A percentile compares a stretch with the other conserved stretches of the same genome.
Conservation (phyloP, 352 stramenopile species). For the Pythium monospermum region DNA sequence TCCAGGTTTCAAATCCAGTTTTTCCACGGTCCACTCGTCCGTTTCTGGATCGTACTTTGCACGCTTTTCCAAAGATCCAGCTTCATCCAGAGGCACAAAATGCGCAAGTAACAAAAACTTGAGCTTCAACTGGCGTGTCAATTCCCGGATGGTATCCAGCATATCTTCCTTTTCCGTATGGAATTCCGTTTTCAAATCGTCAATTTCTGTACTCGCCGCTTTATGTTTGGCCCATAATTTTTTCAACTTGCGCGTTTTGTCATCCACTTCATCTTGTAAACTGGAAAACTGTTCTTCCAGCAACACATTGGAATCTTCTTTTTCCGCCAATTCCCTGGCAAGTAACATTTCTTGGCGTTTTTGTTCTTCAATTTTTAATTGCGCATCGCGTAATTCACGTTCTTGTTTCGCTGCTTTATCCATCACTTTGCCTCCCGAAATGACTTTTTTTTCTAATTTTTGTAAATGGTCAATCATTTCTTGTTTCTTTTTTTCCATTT, state of each 20-base stretch:
- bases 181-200: constrained; percentile 92
- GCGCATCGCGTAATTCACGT: constrained; percentile 83
- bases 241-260: constrained; percentile 95
- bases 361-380: constrained; percentile 87
- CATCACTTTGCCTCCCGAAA: constrained; percentile 92
- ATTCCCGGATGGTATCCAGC: constrained; percentile 92
- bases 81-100: constrained; percentile 81
- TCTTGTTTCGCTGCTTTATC: constrained; percentile 94
- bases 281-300: constrained; percentile 90
- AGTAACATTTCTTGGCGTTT: constrained; percentile 78
- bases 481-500: constrained; percentile 84
- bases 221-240: constrained; percentile 95
- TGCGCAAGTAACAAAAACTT: constrained; percentile 90
- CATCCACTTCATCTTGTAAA: constrained; percentile 89
- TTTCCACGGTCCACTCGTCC: constrained; percentile 87
- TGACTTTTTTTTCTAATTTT: constrained; percentile 69
- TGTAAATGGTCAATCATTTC: constrained; percentile 89
- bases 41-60: constrained; percentile 86
- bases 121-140: constrained; percentile 93
- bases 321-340: constrained; percentile 88
- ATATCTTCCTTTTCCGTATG: constrained; percentile 93
- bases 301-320: constrained; percentile 91
- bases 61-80: constrained; percentile 70
- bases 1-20: constrained; percentile 56
- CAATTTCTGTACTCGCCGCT: constrained; percentile 82